These are phyloP conservation scores for Microdochium nivale DNA, from an alignment of 2,329 filamentous ascomycete genomes.

Conservation along the genomic window DNA sequence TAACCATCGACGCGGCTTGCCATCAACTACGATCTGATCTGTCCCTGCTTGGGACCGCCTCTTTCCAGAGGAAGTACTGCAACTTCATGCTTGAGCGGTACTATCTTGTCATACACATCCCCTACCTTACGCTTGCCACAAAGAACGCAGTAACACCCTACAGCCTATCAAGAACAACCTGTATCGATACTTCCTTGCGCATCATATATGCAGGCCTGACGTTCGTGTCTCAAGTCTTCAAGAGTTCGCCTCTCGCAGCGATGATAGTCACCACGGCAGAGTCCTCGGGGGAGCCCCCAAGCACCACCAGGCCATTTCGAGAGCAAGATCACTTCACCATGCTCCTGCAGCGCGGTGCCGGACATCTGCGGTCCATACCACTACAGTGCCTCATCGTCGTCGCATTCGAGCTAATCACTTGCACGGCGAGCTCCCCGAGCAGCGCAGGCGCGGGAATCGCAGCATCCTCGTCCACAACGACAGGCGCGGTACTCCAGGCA, in stretches of 20 bases:
- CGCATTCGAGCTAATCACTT: conserved; percentile 2
- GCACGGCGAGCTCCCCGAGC: conserved; percentile 20
- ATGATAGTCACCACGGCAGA: conserved; percentile 21
- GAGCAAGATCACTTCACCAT: background rate
- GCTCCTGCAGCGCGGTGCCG: background rate
- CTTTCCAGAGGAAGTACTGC: conserved; percentile 4
- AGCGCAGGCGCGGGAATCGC: conserved; percentile 25
- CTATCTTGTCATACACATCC: conserved; percentile 4
- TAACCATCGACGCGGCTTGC: conserved; percentile 2
- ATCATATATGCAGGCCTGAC: background rate
- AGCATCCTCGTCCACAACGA: conserved; percentile 30
- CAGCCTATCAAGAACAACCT: conserved; percentile 4
- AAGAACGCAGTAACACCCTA: conserved; percentile 1
- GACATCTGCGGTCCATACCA: background rate
- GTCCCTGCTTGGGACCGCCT: background rate
- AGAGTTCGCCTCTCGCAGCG: conserved; percentile 32
- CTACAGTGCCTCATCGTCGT: background rate
- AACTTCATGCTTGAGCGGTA: conserved; percentile 4
- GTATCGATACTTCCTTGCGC: conserved; percentile 4
- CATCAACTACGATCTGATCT: conserved; percentile 1
- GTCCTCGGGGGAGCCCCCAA: conserved; percentile 1
- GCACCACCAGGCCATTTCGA: background rate
- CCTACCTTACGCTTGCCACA: conserved; percentile 2
- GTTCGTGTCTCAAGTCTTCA: conserved; percentile 31
- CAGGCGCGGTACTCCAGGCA: conserved; percentile 28